These are phyloP conservation scores for Colletotrichum cereale DNA, from an alignment of 2,329 filamentous ascomycete species.

Conservation along the genomic window DNA sequence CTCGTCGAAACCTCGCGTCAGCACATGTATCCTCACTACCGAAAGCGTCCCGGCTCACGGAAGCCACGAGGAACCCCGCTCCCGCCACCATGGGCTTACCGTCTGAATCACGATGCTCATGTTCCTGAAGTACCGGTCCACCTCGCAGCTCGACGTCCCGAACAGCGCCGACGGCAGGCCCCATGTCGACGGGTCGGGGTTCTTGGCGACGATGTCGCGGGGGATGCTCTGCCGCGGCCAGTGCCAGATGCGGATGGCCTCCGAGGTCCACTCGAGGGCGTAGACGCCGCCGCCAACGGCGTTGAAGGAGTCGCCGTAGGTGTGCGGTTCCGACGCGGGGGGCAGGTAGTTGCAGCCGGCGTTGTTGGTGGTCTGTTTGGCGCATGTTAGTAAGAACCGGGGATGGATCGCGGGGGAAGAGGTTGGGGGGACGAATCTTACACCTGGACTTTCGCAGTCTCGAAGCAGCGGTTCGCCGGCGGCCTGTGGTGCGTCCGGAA, in stretches of 20 bases:
- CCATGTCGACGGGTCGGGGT: conserved; percentile 76
- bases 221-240: conserved; percentile 77
- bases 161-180: conserved; percentile 77
- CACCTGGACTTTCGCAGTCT: conserved; percentile 45
- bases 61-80: neutral
- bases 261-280: conserved; percentile 76
- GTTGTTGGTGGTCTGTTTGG: conserved; percentile 45
- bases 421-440: conserved; percentile 7
- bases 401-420: neutral
- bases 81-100: conserved; percentile 46
- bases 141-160: conserved; percentile 73
- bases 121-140: conserved; percentile 73
- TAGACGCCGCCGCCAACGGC: conserved; percentile 75
- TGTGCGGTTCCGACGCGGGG: conserved; percentile 55
- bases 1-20: neutral
- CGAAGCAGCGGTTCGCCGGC: conserved; percentile 34
- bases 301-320: conserved; percentile 77
- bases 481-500: conserved; percentile 40
- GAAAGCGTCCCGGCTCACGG: neutral
- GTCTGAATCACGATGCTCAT: conserved; percentile 82
- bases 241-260: conserved; percentile 81
- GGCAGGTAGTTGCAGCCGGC: conserved; percentile 61
- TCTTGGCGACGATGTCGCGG: conserved; percentile 68
- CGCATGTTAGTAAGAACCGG: neutral
- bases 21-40: neutral